Evolutionary conservation across 345 rosid genomes (phyloP).

Genomic region (Pseudoturritis turrita): DNA sequence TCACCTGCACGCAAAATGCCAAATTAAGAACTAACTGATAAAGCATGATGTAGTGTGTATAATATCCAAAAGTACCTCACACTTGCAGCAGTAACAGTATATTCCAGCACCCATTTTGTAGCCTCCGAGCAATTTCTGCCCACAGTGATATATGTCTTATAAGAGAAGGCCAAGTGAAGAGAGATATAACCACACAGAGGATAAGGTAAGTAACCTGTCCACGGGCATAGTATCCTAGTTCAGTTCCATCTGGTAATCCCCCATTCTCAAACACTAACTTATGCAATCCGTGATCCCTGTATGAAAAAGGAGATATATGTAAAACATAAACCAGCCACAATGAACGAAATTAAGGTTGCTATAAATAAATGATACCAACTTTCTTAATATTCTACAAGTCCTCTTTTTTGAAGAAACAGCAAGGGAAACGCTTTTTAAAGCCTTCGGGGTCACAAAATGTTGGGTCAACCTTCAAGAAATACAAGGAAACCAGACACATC

Average conservation of each 20-base stretch:
- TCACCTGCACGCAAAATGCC: conserved; percentile 57
- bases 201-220: conserved; percentile 64
- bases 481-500: conserved; percentile 18
- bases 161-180: conserved; percentile 21
- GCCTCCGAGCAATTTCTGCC: conserved; percentile 88
- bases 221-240: conserved; percentile 84
- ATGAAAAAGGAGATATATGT: conserved; percentile 9
- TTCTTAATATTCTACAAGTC: conserved; percentile 34
- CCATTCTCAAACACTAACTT: conserved; percentile 77
- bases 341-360: background rate
- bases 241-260: conserved; percentile 96
- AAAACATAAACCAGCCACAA: conserved; percentile 18
- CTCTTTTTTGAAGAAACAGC: conserved; percentile 33
- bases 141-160: conserved; percentile 34
- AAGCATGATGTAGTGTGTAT: conserved; percentile 8
- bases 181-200: conserved; percentile 25
- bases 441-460: conserved; percentile 33
- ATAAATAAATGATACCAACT: conserved; percentile 35
- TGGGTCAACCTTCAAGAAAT: conserved; percentile 44
- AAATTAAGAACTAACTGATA: conserved; percentile 13
- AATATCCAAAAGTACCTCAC: conserved; percentile 57
- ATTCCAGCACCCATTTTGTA: conserved; percentile 84
- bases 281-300: conserved; percentile 82
- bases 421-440: conserved; percentile 32
- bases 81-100: conserved; percentile 82